Percentiles rank a stretch among this genome's conserved stretches.
Conservation (phyloP, 176 grass and related monocot genomes). For the Chloris gayana region DNA sequence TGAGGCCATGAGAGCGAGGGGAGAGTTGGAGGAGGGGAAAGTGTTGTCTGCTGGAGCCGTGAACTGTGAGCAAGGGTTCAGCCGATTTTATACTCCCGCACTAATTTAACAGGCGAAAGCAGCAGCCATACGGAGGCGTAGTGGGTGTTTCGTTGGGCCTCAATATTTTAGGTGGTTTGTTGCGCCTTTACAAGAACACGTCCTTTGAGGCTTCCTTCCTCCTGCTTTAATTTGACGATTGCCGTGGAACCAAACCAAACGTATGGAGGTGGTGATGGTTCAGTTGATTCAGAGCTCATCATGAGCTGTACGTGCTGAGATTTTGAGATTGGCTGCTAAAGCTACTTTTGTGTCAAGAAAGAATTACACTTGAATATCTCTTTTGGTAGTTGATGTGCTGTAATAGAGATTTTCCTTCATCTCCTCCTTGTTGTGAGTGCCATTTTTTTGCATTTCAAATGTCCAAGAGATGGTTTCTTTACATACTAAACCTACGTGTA, state of each 20-base stretch:
- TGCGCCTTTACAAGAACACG: constrained; percentile 45
- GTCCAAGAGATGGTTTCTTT: neutral
- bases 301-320: constrained; percentile 44
- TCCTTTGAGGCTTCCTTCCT: constrained; percentile 28
- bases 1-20: constrained; percentile 46
- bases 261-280: constrained; percentile 26
- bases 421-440: neutral
- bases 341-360: constrained; percentile 7
- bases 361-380: constrained; percentile 15
- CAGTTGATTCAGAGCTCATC: constrained; percentile 42
- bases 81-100: constrained; percentile 45
- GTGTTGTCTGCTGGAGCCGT: constrained; percentile 39
- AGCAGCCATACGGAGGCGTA: neutral
- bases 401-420: neutral
- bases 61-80: constrained; percentile 29
- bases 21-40: constrained; percentile 42
- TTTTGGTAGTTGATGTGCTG: neutral
- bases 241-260: constrained; percentile 34
- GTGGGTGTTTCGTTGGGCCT: constrained; percentile 35
- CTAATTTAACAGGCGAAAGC: constrained; percentile 42
- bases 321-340: constrained; percentile 45
- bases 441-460: neutral
- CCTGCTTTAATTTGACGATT: constrained; percentile 25
- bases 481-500: neutral
- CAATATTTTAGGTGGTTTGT: constrained; percentile 28